Evolutionary conservation across 2,329 filamentous ascomycete genomes (phyloP).

Genomic region (Talaromyces sp.): DNA sequence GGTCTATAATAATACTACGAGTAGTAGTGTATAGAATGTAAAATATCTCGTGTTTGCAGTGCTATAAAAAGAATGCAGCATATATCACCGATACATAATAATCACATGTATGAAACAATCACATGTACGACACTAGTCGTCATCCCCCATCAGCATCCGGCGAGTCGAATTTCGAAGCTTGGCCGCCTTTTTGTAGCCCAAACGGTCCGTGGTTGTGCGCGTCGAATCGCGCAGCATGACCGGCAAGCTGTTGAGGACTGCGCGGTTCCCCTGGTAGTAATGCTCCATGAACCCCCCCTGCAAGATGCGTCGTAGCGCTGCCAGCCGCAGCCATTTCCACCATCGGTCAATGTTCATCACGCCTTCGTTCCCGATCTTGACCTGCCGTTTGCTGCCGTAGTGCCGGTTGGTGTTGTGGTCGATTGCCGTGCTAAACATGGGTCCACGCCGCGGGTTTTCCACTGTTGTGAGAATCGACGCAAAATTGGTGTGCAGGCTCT

Average conservation of each 20-base stretch:
- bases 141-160: constrained; percentile 8
- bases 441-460: constrained; percentile 62
- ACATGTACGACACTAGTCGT: neutral
- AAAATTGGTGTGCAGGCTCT: constrained; percentile 62
- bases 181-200: constrained; percentile 14
- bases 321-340: constrained; percentile 67
- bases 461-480: constrained; percentile 62
- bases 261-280: constrained; percentile 57
- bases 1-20: no score
- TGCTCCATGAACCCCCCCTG: constrained; percentile 60
- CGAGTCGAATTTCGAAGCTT: constrained; percentile 7
- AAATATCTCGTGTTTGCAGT: neutral
- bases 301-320: constrained; percentile 57
- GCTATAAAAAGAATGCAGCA: neutral
- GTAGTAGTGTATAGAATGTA: neutral
- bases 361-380: constrained; percentile 55
- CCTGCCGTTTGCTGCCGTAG: constrained; percentile 59
- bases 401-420: constrained; percentile 56
- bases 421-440: constrained; percentile 61
- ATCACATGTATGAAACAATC: no score
- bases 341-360: constrained; percentile 64
- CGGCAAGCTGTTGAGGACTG: constrained; percentile 57
- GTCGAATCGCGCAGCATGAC: constrained; percentile 32
- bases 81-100: no score
- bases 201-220: constrained; percentile 20